Base-by-base conservation (phyloP, 805 yeast genomes). In the Hyphopichia homilentoma region DNA sequence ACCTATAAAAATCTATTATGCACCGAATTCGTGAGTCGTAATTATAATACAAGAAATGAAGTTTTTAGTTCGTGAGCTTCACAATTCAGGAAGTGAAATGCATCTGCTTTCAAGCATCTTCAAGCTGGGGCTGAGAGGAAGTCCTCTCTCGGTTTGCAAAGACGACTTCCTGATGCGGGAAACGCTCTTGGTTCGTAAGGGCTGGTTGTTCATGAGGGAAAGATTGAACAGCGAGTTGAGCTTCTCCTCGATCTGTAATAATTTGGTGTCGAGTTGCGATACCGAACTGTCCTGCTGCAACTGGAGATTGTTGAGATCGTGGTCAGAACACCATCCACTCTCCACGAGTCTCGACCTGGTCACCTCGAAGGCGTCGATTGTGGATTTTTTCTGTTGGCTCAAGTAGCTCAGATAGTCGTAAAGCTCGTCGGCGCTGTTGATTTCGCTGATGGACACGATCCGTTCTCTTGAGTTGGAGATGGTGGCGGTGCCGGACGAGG, bases 241-340 rank as follows among this genome's bases (percentile, higher is more conserved):
- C 38, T 53, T 59, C 25, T 52, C 64, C 37, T 61, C 67, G 30
- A 64, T 61, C 40, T 62, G 60, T 15, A 54, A 34, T 23, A 65
- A 45, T 35, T 58, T 62, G 13, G 64, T 50, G 41, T 65, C 67
- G 29, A 65, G 54, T 45, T 63, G 67, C 32, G 58, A 48, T 32
- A 57, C 36, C 27, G 61, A 55, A n/a, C 58, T 39, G 35, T 59
- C 68, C 35, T 57, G 56, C 41, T 66, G 70, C 39, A 63, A 45
- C 33, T 52, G 54, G 30, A 65, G 46, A 46, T 62, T 65, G 36
- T 62, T 55, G 41, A 65, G 51, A 45, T 66, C 71, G 38, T 62
- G 59, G 26, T 40, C 47, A 2, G 68, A 62, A 40, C 70, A 65
- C 72, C 72, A 66, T 2, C 72, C 72, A 21, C 62, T 54, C 27